Conservation (phyloP, 2,329 filamentous ascomycete species). For the Curvularia hawaiiensis region DNA sequence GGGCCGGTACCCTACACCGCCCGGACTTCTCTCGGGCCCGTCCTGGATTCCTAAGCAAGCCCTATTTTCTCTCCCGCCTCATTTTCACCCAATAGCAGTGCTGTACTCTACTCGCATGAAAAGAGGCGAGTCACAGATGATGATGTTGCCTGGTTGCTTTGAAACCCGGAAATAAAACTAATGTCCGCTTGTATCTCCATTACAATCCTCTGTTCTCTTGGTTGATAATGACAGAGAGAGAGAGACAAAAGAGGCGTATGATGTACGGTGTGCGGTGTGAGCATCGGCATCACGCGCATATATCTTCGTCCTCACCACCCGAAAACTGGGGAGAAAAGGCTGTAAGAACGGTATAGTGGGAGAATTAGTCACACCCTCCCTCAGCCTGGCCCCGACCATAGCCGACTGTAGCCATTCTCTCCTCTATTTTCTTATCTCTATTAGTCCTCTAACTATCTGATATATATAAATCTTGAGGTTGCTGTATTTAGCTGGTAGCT, state of each 20-base stretch:
- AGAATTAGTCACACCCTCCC: neutral
- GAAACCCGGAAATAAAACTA: too few species aligned
- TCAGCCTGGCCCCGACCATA: neutral
- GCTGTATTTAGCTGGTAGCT: neutral
- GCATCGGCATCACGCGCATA: neutral
- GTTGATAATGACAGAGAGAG: too few species aligned
- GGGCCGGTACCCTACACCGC: neutral
- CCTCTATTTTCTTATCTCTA: neutral
- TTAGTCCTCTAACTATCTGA: neutral
- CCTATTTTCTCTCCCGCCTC: neutral
- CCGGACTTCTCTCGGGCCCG: neutral
- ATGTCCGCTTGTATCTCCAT: too few species aligned
- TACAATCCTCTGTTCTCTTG: too few species aligned
- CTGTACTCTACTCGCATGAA: too few species aligned
- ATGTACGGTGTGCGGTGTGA: neutral
- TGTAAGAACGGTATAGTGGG: neutral
- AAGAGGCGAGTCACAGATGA: too few species aligned
- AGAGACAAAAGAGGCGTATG: neutral
- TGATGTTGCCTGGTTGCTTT: too few species aligned
- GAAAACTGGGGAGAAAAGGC: neutral
- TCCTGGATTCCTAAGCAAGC: neutral
- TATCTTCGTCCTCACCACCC: neutral
- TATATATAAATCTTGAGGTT: neutral
- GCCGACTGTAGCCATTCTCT: neutral
- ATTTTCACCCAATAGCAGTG: neutral